Evolutionary conservation across 495 filamentous ascomycete genomes (phyloP), one percentile per base, ranked within the genome.

Genomic region (Hypoxylon trugodes): DNA sequence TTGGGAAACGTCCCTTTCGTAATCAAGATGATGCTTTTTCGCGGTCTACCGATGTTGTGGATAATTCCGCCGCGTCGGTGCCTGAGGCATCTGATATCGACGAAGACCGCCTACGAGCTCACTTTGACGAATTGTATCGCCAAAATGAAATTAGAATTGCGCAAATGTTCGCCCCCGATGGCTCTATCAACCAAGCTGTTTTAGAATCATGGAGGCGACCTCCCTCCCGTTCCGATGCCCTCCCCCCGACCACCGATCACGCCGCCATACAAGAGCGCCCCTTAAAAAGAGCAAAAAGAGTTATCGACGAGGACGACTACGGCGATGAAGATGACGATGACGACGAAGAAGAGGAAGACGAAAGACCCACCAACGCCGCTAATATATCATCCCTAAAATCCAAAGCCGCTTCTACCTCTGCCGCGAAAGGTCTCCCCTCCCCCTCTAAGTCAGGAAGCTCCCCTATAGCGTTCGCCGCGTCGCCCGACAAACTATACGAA

Each of bases 271-370:
- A 78, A 53, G 80, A 82, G 59, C 80, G 77, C 52, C 79, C 80
- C 49, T 70, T 73, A 41, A 82, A 82, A 63, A 71, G 75, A 53
- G 78, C 77, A 7, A 83, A 81, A 68, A 79, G 83, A 66, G 75
- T 82, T 69, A 84, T 85, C 65, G 87, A 92, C 66, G 89, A 92
- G 59, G 89, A 89, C 54, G 87, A 90, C 74, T 91, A 92, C 66
- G 91, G 90, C 42, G 90, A 96, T 57, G 91, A 96, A 42, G 92
- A 95, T 51, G 91, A 96, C 37, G 82, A 88, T 0, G 82, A 84
- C 4, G 86, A 88, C 2, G 86, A 88, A 26, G 86, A 88, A 24
- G 80, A 83, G 8, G 10, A 77, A 81, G 45, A 69, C 70, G 77
- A 81, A 41, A 69, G 72, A 47, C 47, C n/a, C 46, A 37, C 32